Evolutionary conservation across 495 filamentous ascomycete genomes (phyloP).

Genomic region (Massariosphaeria phaeospora): DNA sequence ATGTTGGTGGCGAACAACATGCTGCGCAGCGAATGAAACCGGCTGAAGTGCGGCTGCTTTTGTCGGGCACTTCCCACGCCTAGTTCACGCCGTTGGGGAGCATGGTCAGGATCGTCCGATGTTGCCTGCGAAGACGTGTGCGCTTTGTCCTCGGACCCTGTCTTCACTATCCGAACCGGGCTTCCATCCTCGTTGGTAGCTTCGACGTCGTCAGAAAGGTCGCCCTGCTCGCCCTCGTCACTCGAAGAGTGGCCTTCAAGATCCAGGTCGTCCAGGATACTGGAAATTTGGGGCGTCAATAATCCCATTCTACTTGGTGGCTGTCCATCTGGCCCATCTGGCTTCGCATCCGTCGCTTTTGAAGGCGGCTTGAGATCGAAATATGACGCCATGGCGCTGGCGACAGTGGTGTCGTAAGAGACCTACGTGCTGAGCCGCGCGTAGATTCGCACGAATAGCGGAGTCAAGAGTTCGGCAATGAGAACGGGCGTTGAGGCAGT

Average conservation of each 20-base stretch:
- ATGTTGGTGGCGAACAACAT: slow-evolving; percentile 16
- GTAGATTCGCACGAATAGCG: background rate
- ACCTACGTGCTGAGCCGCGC: background rate
- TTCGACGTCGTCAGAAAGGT: background rate
- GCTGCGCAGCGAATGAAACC: slow-evolving; percentile 22
- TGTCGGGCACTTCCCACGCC: background rate
- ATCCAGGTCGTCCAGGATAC: slow-evolving; percentile 18
- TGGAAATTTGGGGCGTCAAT: slow-evolving; percentile 17
- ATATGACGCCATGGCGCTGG: slow-evolving; percentile 18
- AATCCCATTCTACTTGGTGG: background rate
- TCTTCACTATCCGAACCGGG: background rate
- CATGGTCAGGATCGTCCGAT: too few relatives aligned
- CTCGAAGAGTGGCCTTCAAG: background rate
- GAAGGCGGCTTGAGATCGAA: slow-evolving; percentile 16
- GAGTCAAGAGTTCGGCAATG: background rate
- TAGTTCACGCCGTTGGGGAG: background rate
- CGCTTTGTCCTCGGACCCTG: background rate
- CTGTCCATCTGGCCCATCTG: background rate
- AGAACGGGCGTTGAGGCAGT: background rate
- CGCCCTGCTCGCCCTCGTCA: slow-evolving; percentile 3
- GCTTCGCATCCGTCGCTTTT: background rate
- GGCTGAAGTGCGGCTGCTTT: slow-evolving; percentile 18
- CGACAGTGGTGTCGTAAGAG: background rate
- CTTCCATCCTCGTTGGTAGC: background rate
- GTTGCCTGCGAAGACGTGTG: background rate